A percentile compares a stretch with the other conserved stretches of the same genome.
Conservation (phyloP, 805 yeast genomes). For the Maudiozyma pseudohumilis region DNA sequence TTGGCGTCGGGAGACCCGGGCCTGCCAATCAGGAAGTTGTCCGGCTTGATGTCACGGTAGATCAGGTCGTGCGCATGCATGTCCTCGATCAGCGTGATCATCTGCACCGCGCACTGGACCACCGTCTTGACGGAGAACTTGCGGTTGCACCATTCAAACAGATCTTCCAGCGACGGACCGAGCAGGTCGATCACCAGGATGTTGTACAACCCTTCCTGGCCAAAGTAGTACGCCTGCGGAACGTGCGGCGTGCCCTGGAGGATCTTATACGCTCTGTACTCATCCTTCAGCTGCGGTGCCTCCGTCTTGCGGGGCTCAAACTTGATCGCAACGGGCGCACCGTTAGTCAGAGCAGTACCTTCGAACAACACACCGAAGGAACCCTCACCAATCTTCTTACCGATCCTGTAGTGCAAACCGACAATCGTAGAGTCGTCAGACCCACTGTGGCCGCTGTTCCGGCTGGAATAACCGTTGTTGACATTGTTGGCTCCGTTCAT, state of each 20-base stretch:
- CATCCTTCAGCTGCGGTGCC: constrained; percentile 77
- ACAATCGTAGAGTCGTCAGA: constrained; percentile 35
- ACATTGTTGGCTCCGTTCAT: neutral
- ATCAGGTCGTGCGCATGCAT: constrained; percentile 71
- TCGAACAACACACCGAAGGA: constrained; percentile 96
- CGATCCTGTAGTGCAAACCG: constrained; percentile 93
- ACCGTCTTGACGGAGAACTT: constrained; percentile 63
- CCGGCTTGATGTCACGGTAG: constrained; percentile 77
- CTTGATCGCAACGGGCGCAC: constrained; percentile 90
- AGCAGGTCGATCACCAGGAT: constrained; percentile 66
- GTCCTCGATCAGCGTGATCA: constrained; percentile 62
- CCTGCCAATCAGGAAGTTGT: constrained; percentile 51
- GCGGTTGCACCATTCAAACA: constrained; percentile 83
- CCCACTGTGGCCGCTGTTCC: no score
- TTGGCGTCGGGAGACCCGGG: constrained; percentile 42
- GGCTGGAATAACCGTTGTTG: neutral
- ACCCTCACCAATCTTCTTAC: constrained; percentile 97
- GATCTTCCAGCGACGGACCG: constrained; percentile 74
- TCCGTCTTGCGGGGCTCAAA: constrained; percentile 74
- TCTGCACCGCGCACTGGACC: constrained; percentile 65
- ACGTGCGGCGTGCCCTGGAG: constrained; percentile 61
- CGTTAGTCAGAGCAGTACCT: constrained; percentile 86
- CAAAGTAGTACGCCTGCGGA: constrained; percentile 78
- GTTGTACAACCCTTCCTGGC: constrained; percentile 77
- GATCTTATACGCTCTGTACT: constrained; percentile 67